Evolutionary conservation across 2,329 filamentous ascomycete species (phyloP).

Genomic region (Ceratocystis papillata): DNA sequence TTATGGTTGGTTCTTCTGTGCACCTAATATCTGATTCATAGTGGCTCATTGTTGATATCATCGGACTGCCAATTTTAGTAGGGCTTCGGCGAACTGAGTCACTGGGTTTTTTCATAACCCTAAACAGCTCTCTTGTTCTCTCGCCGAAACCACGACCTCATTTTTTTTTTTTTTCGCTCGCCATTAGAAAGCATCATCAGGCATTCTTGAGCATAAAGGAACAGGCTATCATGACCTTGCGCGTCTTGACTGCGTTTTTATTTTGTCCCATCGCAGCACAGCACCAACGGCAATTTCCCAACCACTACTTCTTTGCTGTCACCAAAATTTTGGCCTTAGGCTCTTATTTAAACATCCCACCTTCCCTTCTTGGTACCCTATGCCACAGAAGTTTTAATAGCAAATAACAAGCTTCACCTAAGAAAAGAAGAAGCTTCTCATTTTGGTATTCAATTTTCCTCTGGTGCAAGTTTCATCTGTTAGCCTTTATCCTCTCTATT

Average conservation of each 20-base stretch:
- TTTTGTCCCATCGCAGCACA: background rate
- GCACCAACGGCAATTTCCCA: background rate
- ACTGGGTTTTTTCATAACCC: constrained; percentile 18
- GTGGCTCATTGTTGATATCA: background rate
- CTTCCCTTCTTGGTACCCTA: constrained; percentile 13
- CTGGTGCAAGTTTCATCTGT: background rate
- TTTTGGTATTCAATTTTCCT: background rate
- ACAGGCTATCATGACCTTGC: background rate
- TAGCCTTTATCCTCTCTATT: background rate
- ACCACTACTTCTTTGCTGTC: background rate
- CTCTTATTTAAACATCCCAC: constrained; percentile 16
- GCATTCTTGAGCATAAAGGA: background rate
- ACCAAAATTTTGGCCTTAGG: constrained; percentile 12
- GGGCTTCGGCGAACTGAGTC: constrained; percentile 18
- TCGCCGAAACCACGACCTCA: background rate
- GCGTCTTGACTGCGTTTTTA: background rate
- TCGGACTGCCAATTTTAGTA: background rate
- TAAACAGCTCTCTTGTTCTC: background rate
- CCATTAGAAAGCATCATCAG: background rate
- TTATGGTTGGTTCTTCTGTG: background rate
- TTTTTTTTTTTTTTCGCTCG: background rate
- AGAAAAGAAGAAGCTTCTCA: background rate
- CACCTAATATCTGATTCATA: background rate
- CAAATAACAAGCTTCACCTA: background rate
- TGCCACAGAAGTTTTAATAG: background rate